Evolutionary conservation across 352 stramenopile species (phyloP).

Genomic region (Plasmopara halstedii): DNA sequence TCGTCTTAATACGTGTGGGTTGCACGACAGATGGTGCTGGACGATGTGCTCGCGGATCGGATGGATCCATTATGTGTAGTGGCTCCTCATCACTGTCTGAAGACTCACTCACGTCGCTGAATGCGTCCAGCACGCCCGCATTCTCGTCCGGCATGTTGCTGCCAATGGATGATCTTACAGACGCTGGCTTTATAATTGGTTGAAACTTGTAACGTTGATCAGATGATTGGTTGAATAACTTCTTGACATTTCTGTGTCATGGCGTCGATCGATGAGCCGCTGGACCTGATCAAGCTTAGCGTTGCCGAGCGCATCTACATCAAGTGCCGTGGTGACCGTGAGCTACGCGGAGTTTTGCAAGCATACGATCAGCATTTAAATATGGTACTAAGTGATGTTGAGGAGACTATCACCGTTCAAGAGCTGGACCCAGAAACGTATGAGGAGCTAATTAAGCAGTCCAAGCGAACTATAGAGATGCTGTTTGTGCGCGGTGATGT

Average conservation of each 20-base stretch:
- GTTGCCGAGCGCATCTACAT: conserved; percentile 99
- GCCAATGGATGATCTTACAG: conserved; percentile 7
- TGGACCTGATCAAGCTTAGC: conserved; percentile 98
- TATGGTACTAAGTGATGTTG: conserved; percentile 97
- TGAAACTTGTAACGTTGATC: no score
- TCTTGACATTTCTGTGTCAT: no score
- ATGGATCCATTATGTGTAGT: conserved; percentile 67
- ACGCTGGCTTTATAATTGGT: background rate
- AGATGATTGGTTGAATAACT: no score
- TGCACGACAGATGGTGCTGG: conserved; percentile 21
- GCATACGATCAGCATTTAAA: conserved; percentile 99
- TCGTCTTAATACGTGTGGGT: conserved; percentile 15
- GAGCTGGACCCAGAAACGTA: conserved; percentile 97
- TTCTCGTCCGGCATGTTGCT: conserved; percentile 29
- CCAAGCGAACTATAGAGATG: conserved; percentile 96
- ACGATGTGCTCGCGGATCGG: conserved; percentile 58
- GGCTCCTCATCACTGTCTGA: conserved; percentile 41
- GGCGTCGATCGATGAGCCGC: conserved; percentile 90
- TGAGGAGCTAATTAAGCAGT: conserved; percentile 95
- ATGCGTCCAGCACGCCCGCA: conserved; percentile 25
- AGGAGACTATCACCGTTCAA: conserved; percentile 96
- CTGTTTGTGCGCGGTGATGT: conserved; percentile 98
- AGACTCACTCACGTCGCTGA: conserved; percentile 23
- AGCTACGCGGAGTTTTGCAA: conserved; percentile 96
- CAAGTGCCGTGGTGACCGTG: conserved; percentile 96